Base-by-base conservation (phyloP, 495 filamentous ascomycete genomes). In the Talaromyces trachyspermus region DNA sequence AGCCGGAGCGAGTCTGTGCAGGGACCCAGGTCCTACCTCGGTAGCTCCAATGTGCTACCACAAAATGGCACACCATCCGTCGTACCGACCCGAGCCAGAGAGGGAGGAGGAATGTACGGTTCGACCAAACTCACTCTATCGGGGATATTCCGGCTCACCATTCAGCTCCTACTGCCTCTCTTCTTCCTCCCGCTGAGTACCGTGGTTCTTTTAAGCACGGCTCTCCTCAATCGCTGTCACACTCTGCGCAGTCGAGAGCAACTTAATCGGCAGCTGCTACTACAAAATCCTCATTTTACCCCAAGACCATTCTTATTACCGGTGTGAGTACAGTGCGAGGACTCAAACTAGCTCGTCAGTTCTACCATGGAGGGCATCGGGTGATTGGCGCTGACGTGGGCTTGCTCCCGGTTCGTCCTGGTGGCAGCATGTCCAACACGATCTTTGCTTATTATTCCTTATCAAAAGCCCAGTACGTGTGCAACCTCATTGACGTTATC, bases 381-480 rank as follows among this genome's bases (percentile, higher is more conserved):
- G 84, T 89, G 30, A 75, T 91, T 26, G 86, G 85, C 4, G 83
- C 81, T 3, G 85, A 87, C 55, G 76, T 86, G 39, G 69, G 75
- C 23, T 69, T 72, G n/a, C 50, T 80, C 64, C n/a, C 58, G 7
- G 42, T 70, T 62, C 49, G 58, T 32, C 54, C 62, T 32, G 51
- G 73, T 42, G 52, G 64, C 6, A 59, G 68, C 43, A 68, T 72
- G 62, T 77, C 74, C 0, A 66, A 53, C 8, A 46, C 63, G 5
- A 22, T 88, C 6, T 51, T 62, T 0, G 56, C 51, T 9, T 84
- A 81, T 60, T 80, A 81, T 58, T 59, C 61, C 1, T 62, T 88
- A 5, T 59, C 68, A 3, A 68, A 64, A 23, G 61, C 66, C 23
- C 58, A 64, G 22, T 78, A 75, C 26, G 64, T 77, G 37, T 60